Base-by-base conservation (phyloP, 2,329 filamentous ascomycete species). In the Fusarium proliferatum region DNA sequence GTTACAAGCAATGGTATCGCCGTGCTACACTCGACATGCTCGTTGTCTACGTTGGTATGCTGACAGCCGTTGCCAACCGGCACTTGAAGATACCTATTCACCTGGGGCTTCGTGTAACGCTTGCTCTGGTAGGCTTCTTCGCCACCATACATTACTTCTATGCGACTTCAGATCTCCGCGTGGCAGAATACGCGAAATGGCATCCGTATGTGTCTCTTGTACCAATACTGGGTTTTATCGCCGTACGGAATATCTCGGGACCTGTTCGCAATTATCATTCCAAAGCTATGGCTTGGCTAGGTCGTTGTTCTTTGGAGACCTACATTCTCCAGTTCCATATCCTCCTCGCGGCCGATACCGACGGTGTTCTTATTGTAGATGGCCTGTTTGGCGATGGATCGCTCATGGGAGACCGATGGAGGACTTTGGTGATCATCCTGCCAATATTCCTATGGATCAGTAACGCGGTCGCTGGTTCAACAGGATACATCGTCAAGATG, bases 241-340 rank as follows among this genome's bases (percentile, higher is more conserved):
- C 85, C 6, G 75, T 91, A 6, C 85, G 90, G 19, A 91, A 90
- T 42, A 36, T 74, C 16, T 70, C 71, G 6, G 52, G 36, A 1
- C 58, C 45, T 13, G 34, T 67, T 0, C 72, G 73, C 8, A 72
- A 71, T 39, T 69, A 55, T 16, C 73, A 68, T 61, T 79, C 87
- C 13, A 80, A 84, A 13, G 83, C 82, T 6, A 80, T 82, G 55
- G 85, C 86, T 2, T 88, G 85, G 82, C 77, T 92, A 3, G 90
- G 90, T 4, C 82, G 83, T 5, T 86, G 85, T 61, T 88, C 88
- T 0, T 83, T 91, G 3, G 90, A 91, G 78, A 86, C 87, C 1
- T 90, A 88, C 71, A 82, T 89, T 6, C 81, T 92, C 30, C 88
- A 91, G 71, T 87, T 86, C 75, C 90, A 92, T 76, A 84, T 91